A percentile compares a stretch with the other conserved stretches of the same genome.
These are phyloP conservation scores for Arxiozyma telluris DNA, from an alignment of 1,139 yeast species.

Conservation along the genomic window DNA sequence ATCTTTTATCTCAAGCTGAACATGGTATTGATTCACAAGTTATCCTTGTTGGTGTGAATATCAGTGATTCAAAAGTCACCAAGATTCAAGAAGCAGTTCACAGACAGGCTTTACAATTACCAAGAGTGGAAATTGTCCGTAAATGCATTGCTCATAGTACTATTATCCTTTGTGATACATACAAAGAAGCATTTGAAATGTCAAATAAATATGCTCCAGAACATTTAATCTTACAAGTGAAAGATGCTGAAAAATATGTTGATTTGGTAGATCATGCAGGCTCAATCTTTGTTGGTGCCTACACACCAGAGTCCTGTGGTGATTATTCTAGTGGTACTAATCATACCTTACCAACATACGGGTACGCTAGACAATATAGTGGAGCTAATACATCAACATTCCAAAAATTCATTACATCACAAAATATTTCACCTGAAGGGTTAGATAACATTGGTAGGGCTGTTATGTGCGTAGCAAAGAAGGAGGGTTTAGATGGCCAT, in stretches of 20 bases:
- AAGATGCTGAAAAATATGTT: slow-evolving; percentile 65
- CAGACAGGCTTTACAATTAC: slow-evolving; percentile 74
- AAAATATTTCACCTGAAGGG: slow-evolving; percentile 80
- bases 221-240: slow-evolving; percentile 85
- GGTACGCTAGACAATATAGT: slow-evolving; percentile 93
- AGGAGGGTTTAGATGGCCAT: slow-evolving; percentile 95
- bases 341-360: slow-evolving; percentile 96
- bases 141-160: slow-evolving; percentile 88
- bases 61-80: slow-evolving; percentile 49
- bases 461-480: slow-evolving; percentile 93
- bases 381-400: slow-evolving; percentile 95
- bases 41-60: slow-evolving; percentile 72
- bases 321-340: slow-evolving; percentile 97
- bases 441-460: slow-evolving; percentile 83
- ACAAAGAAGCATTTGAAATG: slow-evolving; percentile 71
- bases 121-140: slow-evolving; percentile 89
- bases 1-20: slow-evolving; percentile 93
- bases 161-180: slow-evolving; percentile 55
- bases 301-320: slow-evolving; percentile 96
- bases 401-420: slow-evolving; percentile 91
- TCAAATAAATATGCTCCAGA: slow-evolving; percentile 95
- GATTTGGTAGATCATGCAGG: slow-evolving; percentile 84
- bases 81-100: slow-evolving; percentile 76
- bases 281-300: slow-evolving; percentile 89
- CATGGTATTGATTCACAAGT: slow-evolving; percentile 98